Evolutionary conservation across 805 yeast species (phyloP).

Genomic region (Zygosaccharomyces kombuchaensis): DNA sequence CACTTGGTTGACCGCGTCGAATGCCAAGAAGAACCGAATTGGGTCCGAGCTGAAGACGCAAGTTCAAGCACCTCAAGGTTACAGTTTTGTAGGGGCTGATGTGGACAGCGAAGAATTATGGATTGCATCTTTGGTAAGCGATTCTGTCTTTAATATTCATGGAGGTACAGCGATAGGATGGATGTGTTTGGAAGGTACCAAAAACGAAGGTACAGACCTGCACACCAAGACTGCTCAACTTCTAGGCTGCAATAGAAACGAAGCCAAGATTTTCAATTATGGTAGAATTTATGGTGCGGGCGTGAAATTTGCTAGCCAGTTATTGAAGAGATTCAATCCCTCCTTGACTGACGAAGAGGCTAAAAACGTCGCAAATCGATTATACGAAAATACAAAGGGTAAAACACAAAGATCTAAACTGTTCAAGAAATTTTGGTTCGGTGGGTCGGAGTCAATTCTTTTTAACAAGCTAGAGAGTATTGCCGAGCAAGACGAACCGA

Average conservation of each 20-base stretch:
- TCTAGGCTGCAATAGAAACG: conserved; percentile 81
- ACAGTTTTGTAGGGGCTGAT: conserved; percentile 94
- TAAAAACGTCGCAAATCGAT: conserved; percentile 50
- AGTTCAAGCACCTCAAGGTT: conserved; percentile 82
- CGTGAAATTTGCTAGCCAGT: conserved; percentile 77
- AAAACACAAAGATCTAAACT: conserved; percentile 34
- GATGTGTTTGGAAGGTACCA: conserved; percentile 98
- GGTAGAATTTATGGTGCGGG: conserved; percentile 99
- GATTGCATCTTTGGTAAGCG: conserved; percentile 96
- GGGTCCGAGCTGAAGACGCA: conserved; percentile 93
- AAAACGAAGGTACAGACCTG: conserved; percentile 84
- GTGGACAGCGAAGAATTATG: conserved; percentile 97
- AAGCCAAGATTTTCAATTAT: conserved; percentile 93
- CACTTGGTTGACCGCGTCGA: conserved; percentile 96
- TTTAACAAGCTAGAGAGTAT: conserved; percentile 85
- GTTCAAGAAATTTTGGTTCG: conserved; percentile 54
- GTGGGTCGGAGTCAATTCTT: conserved; percentile 91
- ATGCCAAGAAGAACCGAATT: conserved; percentile 76
- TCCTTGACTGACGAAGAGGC: conserved; percentile 64
- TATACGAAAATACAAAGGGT: conserved; percentile 87
- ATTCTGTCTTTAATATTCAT: conserved; percentile 79
- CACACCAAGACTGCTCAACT: conserved; percentile 92
- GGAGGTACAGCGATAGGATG: conserved; percentile 97
- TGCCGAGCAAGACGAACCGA: conserved; percentile 75
- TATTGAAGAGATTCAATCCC: conserved; percentile 80